phyloP scores from a whole-genome alignment of 164 flowering plant species.

The Warburgia ugandensis region DNA sequence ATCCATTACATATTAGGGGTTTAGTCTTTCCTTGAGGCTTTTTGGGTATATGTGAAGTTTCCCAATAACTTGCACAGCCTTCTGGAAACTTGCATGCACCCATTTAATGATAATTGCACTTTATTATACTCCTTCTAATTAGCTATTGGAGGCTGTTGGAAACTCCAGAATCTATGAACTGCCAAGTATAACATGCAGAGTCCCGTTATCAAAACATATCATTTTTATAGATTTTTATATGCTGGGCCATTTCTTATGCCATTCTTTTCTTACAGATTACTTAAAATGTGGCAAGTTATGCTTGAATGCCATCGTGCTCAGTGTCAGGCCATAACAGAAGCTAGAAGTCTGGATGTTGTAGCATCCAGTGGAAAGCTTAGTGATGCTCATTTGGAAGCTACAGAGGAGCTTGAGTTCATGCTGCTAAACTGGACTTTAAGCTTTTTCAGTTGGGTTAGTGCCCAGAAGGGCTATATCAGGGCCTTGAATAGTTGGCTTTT shows the following conservation, averaged over 20 bases:
- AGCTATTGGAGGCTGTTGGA: no score
- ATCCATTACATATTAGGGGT: no score
- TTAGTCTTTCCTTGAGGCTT: no score
- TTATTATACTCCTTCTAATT: no score
- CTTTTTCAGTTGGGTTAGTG: constrained; percentile 39
- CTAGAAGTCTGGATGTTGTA: constrained; percentile 27
- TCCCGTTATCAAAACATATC: neutral
- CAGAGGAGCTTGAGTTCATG: constrained; percentile 31
- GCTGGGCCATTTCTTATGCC: neutral
- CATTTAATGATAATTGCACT: no score
- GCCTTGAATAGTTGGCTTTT: constrained; percentile 55
- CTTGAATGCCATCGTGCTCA: constrained; percentile 46
- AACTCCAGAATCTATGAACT: no score
- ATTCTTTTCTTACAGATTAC: constrained; percentile 28
- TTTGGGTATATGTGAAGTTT: no score
- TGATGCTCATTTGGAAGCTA: constrained; percentile 27
- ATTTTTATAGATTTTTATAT: neutral
- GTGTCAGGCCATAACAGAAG: constrained; percentile 30
- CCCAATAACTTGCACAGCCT: no score
- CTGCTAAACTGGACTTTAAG: constrained; percentile 34
- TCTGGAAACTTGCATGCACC: no score
- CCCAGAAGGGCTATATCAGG: constrained; percentile 38
- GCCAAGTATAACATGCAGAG: no score
- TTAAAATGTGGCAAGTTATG: constrained; percentile 60
- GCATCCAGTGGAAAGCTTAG: constrained; percentile 18